Percentiles rank a stretch among this genome's conserved stretches.
phyloP scores from a whole-genome alignment of 2,329 filamentous ascomycete species.

The Penicillium sp. region DNA sequence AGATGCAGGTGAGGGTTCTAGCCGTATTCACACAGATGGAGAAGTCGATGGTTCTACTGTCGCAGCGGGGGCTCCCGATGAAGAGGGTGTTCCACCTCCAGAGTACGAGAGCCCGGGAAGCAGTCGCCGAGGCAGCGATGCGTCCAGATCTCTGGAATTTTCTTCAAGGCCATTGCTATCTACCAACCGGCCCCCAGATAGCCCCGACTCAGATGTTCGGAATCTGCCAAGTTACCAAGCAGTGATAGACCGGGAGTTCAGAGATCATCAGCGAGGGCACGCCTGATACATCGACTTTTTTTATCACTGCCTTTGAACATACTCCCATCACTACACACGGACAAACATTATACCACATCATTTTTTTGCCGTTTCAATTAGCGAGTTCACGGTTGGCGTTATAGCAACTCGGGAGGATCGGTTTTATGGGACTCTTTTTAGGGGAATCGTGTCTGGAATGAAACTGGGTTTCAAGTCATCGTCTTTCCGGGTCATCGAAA shows the following conservation, averaged over 20 bases:
- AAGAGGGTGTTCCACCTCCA: conserved; percentile 32
- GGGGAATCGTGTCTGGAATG: neutral
- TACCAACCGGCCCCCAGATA: neutral
- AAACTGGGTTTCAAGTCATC: conserved; percentile 1
- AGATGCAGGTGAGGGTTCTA: conserved; percentile 68
- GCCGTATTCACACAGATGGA: conserved; percentile 38
- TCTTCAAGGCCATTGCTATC: conserved; percentile 7
- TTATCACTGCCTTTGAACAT: conserved; percentile 10
- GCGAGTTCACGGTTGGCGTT: conserved; percentile 24
- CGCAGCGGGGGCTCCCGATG: conserved; percentile 27
- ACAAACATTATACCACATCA: neutral
- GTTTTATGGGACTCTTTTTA: conserved; percentile 1
- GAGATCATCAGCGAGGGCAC: conserved; percentile 5
- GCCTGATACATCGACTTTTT: conserved; percentile 1
- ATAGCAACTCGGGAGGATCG: conserved; percentile 11
- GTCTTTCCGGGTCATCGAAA: neutral
- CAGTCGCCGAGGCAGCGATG: conserved; percentile 54
- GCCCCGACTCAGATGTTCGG: conserved; percentile 1
- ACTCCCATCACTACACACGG: neutral
- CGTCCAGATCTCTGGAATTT: conserved; percentile 33
- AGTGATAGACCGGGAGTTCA: conserved; percentile 12
- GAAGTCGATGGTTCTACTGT: conserved; percentile 9
- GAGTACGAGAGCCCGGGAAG: conserved; percentile 54
- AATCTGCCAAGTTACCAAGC: conserved; percentile 21
- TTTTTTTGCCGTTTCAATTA: conserved; percentile 20